Evolutionary conservation across 345 rosid genomes (phyloP).

Genomic region (Euphorbia lathyris): DNA sequence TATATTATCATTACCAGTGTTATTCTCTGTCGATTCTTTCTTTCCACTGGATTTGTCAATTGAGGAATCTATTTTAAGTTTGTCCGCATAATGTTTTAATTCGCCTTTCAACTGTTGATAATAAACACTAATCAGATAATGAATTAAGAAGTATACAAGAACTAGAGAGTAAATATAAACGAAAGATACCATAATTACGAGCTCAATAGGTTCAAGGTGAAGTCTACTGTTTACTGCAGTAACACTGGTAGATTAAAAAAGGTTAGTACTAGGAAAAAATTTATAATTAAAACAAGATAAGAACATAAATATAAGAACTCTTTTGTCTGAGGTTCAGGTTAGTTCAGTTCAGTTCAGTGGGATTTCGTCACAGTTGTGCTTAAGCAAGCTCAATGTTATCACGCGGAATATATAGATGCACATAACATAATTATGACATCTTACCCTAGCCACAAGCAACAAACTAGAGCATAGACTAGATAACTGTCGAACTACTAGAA

Average conservation of each 20-base stretch:
- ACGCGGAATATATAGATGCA: too few species aligned
- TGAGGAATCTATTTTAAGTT: slow-evolving; percentile 1
- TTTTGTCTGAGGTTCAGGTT: too few species aligned
- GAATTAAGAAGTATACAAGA: neutral
- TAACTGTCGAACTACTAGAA: too few species aligned
- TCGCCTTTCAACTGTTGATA: slow-evolving; percentile 3
- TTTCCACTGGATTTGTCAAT: slow-evolving; percentile 11
- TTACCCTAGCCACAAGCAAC: too few species aligned
- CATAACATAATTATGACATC: too few species aligned
- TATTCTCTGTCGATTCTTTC: neutral
- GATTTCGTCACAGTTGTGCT: too few species aligned
- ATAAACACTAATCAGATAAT: neutral
- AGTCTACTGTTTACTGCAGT: neutral
- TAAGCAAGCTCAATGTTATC: too few species aligned
- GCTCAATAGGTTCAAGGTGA: neutral
- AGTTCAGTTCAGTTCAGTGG: too few species aligned
- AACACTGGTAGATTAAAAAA: slow-evolving; percentile 7
- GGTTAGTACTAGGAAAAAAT: neutral
- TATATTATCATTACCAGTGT: neutral
- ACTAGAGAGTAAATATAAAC: neutral
- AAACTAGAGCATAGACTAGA: too few species aligned
- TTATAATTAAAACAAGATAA: neutral
- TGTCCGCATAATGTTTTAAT: neutral
- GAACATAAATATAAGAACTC: too few species aligned
- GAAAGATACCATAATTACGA: neutral